phyloP scores from a whole-genome alignment of 108 stramenopile genomes.

The Heterococcus sp. region DNA sequence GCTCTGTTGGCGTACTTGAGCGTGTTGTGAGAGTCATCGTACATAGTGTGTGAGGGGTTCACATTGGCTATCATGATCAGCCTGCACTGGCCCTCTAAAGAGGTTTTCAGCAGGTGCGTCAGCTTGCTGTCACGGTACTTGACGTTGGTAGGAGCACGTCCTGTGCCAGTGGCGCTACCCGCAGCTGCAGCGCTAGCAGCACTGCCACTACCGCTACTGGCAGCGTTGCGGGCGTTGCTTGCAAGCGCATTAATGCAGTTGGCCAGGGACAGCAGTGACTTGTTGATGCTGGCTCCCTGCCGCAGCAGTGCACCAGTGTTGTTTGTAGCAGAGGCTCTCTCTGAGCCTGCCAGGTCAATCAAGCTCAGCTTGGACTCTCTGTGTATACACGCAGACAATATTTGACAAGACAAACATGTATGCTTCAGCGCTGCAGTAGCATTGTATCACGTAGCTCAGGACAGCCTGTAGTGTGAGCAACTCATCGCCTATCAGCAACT shows the following conservation, averaged over 20 bases:
- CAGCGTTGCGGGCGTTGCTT: too few relatives aligned
- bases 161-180: slow-evolving; percentile 68
- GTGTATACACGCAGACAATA: too few relatives aligned
- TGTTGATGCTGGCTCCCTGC: too few relatives aligned
- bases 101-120: slow-evolving; percentile 56
- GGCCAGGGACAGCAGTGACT: slow-evolving; percentile 85
- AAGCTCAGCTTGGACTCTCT: slow-evolving; percentile 69
- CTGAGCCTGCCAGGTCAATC: slow-evolving; percentile 69
- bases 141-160: slow-evolving; percentile 36
- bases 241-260: slow-evolving; percentile 96
- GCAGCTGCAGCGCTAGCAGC: too few relatives aligned
- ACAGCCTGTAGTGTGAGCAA: too few relatives aligned
- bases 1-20: slow-evolving; percentile 63
- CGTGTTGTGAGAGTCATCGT: slow-evolving; percentile 60
- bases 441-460: too few relatives aligned
- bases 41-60: slow-evolving; percentile 35
- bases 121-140: slow-evolving; percentile 85
- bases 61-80: slow-evolving; percentile 52
- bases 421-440: too few relatives aligned
- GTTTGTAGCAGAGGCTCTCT: slow-evolving; percentile 56
- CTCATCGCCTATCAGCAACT: too few relatives aligned
- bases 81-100: slow-evolving; percentile 45
- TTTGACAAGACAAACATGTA: too few relatives aligned
- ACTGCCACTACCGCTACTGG: too few relatives aligned
- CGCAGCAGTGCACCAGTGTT: too few relatives aligned